Evolutionary conservation across 805 yeast species (phyloP).

Genomic region (Babjeviella inositovora): DNA sequence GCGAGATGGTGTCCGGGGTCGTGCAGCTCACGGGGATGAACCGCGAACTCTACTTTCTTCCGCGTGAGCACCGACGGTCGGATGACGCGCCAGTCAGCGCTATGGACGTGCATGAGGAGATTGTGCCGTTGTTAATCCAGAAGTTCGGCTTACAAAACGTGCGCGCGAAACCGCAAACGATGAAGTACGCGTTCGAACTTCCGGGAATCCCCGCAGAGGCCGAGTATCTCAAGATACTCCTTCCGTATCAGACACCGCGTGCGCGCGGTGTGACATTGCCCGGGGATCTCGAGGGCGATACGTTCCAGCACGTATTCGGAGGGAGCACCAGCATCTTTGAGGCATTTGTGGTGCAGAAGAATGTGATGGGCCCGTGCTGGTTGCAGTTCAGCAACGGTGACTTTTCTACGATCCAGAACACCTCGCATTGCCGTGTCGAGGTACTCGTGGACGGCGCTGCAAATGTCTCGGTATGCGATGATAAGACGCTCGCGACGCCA

Average conservation of each 20-base stretch:
- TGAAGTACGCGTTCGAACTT: constrained; percentile 81
- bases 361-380: constrained; percentile 98
- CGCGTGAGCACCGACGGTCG: constrained; percentile 33
- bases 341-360: constrained; percentile 65
- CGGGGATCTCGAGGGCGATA: constrained; percentile 52
- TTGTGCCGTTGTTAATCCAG: constrained; percentile 46
- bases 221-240: constrained; percentile 61
- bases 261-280: constrained; percentile 33
- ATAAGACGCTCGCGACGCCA: constrained; percentile 31
- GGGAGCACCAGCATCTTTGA: constrained; percentile 63
- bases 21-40: constrained; percentile 56
- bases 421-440: constrained; percentile 75
- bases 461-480: constrained; percentile 27
- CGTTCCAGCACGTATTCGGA: constrained; percentile 73
- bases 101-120: constrained; percentile 64
- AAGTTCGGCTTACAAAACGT: constrained; percentile 46
- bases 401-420: constrained; percentile 36
- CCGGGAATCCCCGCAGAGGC: constrained; percentile 65
- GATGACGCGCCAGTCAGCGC: constrained; percentile 23
- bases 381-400: constrained; percentile 53
- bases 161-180: constrained; percentile 54
- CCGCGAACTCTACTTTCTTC: constrained; percentile 67
- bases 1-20: constrained; percentile 52
- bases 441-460: constrained; percentile 36
- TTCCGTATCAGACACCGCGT: constrained; percentile 60